These are phyloP conservation scores for Tieghemostelium lacteum DNA, from an alignment of 78 protist genomes.

Conservation along the genomic window DNA sequence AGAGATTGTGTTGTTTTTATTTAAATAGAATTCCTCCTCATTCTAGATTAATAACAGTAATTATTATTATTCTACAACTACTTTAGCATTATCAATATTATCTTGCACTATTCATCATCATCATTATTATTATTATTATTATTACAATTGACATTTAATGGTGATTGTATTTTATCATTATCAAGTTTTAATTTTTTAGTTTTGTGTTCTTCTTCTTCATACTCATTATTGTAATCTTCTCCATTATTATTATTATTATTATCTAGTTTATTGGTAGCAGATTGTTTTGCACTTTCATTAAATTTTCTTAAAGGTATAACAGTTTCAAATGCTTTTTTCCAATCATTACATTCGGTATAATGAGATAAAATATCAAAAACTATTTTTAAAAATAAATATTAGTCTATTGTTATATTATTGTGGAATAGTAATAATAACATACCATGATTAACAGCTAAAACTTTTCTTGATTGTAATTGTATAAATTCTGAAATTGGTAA, in stretches of 20 bases:
- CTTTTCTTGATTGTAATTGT: constrained; percentile 60
- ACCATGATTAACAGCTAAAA: constrained; percentile 87
- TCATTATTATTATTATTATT: too few relatives aligned
- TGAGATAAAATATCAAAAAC: constrained; percentile 78
- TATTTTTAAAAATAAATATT: neutral
- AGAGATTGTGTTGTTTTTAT: too few relatives aligned
- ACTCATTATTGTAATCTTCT: constrained; percentile 16
- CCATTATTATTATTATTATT: constrained; percentile 1
- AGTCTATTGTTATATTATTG: neutral
- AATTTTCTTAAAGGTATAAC: constrained; percentile 80
- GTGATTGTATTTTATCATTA: too few relatives aligned
- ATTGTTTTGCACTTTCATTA: neutral
- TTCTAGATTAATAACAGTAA: too few relatives aligned
- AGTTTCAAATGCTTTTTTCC: constrained; percentile 72
- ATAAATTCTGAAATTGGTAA: constrained; percentile 84
- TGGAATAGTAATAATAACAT: neutral
- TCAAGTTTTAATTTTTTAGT: neutral
- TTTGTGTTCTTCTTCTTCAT: neutral
- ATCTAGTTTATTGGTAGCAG: neutral
- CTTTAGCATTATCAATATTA: too few relatives aligned
- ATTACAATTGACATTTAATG: too few relatives aligned
- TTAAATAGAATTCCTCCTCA: too few relatives aligned
- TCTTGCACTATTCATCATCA: too few relatives aligned
- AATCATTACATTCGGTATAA: constrained; percentile 28
- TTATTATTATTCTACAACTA: too few relatives aligned